A percentile compares a stretch with the other conserved stretches of the same genome.
These are phyloP conservation scores for Larix sibirica DNA, from an alignment of 83 land plant species.

Conservation along the genomic window DNA sequence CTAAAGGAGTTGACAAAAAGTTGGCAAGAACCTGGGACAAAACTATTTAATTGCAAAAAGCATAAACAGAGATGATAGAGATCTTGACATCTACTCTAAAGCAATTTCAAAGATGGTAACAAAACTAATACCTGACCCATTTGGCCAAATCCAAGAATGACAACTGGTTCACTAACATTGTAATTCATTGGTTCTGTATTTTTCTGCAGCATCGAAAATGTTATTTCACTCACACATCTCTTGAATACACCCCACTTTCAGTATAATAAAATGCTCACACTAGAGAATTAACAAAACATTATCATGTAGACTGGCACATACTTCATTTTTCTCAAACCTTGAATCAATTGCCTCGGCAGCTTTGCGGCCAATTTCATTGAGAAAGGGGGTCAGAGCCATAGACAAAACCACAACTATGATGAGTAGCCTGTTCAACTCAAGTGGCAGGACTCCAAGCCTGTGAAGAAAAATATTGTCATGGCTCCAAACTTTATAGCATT, in stretches of 20 bases:
- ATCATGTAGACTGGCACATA: slow-evolving; percentile 19
- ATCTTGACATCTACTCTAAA: not conserved
- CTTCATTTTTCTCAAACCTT: slow-evolving; percentile 43
- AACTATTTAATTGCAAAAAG: not conserved
- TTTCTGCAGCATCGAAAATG: slow-evolving; percentile 39
- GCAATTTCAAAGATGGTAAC: not conserved
- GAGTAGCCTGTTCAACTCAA: slow-evolving; percentile 92
- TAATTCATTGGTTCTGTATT: slow-evolving; percentile 43
- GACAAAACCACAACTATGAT: slow-evolving; percentile 98
- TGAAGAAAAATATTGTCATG: not conserved
- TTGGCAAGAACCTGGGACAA: slow-evolving; percentile 84
- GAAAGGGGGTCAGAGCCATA: slow-evolving; percentile 93
- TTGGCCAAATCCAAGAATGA: slow-evolving; percentile 90
- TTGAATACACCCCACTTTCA: not conserved
- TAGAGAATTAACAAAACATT: slow-evolving; percentile 8
- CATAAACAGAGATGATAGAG: not conserved
- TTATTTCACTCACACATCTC: not conserved
- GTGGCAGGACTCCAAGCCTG: slow-evolving; percentile 97
- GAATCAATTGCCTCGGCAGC: slow-evolving; percentile 72
- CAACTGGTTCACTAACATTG: slow-evolving; percentile 81
- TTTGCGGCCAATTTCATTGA: slow-evolving; percentile 92
- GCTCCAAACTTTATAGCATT: not conserved
- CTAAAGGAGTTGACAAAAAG: slow-evolving; percentile 89
- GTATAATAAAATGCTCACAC: not conserved
- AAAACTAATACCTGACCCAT: slow-evolving; percentile 74